Base-by-base conservation (phyloP, 2,329 filamentous ascomycete species). In the Emericellopsis atlantica region DNA sequence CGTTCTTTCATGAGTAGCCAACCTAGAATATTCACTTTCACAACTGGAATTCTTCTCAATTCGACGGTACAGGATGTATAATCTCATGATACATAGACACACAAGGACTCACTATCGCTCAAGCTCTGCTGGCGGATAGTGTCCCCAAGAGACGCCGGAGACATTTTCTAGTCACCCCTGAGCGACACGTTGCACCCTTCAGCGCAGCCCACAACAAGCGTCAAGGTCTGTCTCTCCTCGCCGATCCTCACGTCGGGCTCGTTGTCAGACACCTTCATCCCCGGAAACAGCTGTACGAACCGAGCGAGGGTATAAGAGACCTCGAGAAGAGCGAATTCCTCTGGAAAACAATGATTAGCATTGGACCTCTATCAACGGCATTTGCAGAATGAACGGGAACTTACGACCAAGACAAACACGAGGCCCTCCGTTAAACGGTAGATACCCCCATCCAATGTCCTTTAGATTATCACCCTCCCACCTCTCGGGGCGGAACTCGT, bases 341-440 rank as follows among this genome's bases (percentile, higher is more conserved):
- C 50, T 52, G 29, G 15, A 35, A n/a, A 35, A 35, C 10, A 21
- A 18, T 37, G 16, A 21, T 37, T 12, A 37, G 35, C 22, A 22
- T 18, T 9, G 26, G 9, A 29, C 8, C 26, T 29, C 26, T 29
- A 9, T 29, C 6, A 15, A 32, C 3, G 32, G 32, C 32, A 5
- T 15, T 8, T 9, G 9, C 18, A 9, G 3, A 22, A 24, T 38
- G 21, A 24, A 38, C n/a, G 26, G 36, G 21, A 12, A 59, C 47
- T 54, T 45, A 51, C 58, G 56, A 21, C 60, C 64, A 11, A 64
- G 54, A 44, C 62, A 65, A 22, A 63, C 61, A 22, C 62, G 48
- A 6, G 62, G 63, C 1, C 61, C 61, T 4, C 62, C 63, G 44
- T 62, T 65, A 47, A 66, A 67, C 5, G 62, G 62, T 7, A 65